Base-by-base conservation (phyloP, 2,329 filamentous ascomycete species). In the Alternaria sp. region DNA sequence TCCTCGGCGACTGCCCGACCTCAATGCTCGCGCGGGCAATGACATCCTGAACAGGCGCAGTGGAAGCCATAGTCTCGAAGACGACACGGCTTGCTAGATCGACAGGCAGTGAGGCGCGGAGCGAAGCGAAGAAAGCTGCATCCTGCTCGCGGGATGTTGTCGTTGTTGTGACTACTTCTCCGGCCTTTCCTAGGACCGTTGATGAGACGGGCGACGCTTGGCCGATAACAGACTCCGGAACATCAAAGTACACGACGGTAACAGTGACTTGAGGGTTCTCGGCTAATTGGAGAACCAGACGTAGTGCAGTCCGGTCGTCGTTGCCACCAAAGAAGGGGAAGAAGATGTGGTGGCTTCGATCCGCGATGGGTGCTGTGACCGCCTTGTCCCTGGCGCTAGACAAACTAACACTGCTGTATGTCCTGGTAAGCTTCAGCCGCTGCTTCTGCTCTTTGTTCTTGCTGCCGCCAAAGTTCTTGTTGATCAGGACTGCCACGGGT, bases 251-350 rank as follows among this genome's bases (percentile, higher is more conserved):
- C 1, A 91, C 83, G 30, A 97, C 86, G 0, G 92, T 95, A 0
- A 90, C 92, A 0, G 92, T 94, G 25, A 97, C 88, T 46, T 91
- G 88, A 5, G 88, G 86, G 72, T 93, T 96, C 76, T 90, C 89
- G 1, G 90, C 92, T 1, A 99, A 85, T 74, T 97, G 95, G 4
- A 98, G 84, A 4, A 95, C 91, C 23, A 98, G 87, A 1, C 90
- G 85, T 1, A 98, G 85, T 0, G 93, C 94, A 5, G 90, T 88
- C 8, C 89, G 87, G 73, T 97, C 95, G 74, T 99, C 96, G 1
- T 85, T 82, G 9, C 92, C 92, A 17, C 95, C 94, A 62, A 97
- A 90, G 80, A 93, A 98, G 0, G 94, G 91, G 57, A 97, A 84
- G 77, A 97, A 94, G 68, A 98, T 86, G 76, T 95, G 93, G 75